Conservation (phyloP, 1,284 basidiomycete species). For the Filobasidium uniguttulatum region DNA sequence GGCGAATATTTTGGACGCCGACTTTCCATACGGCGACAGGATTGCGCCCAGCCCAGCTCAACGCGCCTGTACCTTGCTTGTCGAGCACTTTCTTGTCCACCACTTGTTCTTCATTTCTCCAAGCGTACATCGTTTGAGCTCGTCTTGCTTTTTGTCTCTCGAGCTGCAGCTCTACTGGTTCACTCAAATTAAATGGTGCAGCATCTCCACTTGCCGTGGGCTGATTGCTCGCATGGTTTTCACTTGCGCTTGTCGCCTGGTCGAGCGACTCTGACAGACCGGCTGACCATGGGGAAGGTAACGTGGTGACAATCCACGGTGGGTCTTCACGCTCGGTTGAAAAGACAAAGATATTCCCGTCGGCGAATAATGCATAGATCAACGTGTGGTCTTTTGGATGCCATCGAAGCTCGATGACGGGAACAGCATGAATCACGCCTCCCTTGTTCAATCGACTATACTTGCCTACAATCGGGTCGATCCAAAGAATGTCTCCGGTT, state of each 20-base stretch:
- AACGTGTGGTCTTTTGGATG: constrained; percentile 65
- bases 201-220: background rate
- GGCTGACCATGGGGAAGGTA: constrained; percentile 25
- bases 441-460: constrained; percentile 87
- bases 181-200: background rate
- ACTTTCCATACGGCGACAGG: constrained; percentile 34
- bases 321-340: constrained; percentile 83
- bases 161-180: background rate
- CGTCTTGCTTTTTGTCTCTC: background rate
- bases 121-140: constrained; percentile 21
- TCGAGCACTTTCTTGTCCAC: constrained; percentile 22
- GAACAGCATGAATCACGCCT: constrained; percentile 62
- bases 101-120: constrained; percentile 35
- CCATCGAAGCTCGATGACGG: constrained; percentile 63
- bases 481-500: constrained; percentile 85
- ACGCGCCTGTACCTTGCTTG: constrained; percentile 16
- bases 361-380: constrained; percentile 74
- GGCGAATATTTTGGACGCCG: constrained; percentile 48
- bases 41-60: constrained; percentile 32
- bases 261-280: constrained; percentile 3
- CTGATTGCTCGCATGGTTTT: background rate
- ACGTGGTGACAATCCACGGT: constrained; percentile 40
- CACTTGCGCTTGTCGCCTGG: background rate
- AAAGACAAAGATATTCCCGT: constrained; percentile 74
- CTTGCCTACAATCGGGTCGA: constrained; percentile 58